Base-by-base conservation (phyloP, 2,329 filamentous ascomycete genomes). In the Aspergillus tubingensis region DNA sequence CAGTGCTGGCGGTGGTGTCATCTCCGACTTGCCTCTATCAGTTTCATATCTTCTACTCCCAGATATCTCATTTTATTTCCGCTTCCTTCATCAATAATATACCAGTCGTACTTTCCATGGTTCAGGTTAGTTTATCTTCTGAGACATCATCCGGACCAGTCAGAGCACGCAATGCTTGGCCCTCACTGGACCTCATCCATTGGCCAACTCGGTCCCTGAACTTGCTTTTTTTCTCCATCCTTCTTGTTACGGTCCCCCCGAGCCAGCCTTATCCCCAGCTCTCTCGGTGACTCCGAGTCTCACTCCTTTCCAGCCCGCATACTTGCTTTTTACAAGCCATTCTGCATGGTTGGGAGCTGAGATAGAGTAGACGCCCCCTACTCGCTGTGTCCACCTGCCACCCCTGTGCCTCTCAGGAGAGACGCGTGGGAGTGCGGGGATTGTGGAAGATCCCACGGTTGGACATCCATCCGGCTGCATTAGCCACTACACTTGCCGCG, bases 1-100 rank as follows among this genome's bases (percentile, higher is more conserved):
- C 55, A 44, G 47, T 51, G 55, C 15, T 10, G 36, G 47, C 48
- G 36, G 36, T 58, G 55, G 55, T 58, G 55, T 58, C 55, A 58
- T 58, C 13, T 30, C 44, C 44, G 44, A 10, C 41, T 44, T 36
- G 32, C 32, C 32, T 36, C 32, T 36, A 44, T 44, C 41, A 44
- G 32, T 36, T 36, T 36, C 32, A 36, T 36, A 36, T 36, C 32
- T 36, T 36, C 3, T 7, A 36, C 32, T 11, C 11, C 30, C 32
- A 2, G 10, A 25, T 30, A 30, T 30, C 27, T 30, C 27, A 30
- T 30, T 30, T 10, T 27, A 27, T 8, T 30, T 30, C 27, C 27
- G 8, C 10, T 11, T 30, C 27, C 27, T 30, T 30, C 10, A 30
- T 30, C 27, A 30, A 10, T 27, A 27, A 27, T 27, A 27, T 27